These are phyloP conservation scores for Sporisorium iseilematis-ciliati DNA, from an alignment of 1,284 basidiomycete genomes.

Conservation along the genomic window DNA sequence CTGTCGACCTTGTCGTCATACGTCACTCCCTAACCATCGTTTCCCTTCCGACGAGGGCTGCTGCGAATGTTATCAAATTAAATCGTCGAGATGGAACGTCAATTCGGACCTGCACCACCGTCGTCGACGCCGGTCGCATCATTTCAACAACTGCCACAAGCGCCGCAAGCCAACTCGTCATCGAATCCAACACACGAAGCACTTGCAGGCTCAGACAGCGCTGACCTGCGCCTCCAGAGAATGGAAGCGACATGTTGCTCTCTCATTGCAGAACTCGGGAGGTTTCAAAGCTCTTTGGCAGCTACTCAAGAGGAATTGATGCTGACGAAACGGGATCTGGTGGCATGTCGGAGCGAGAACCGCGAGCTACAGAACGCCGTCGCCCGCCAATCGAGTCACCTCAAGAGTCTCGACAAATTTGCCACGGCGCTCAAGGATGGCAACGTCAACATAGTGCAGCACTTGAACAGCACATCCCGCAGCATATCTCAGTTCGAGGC, in stretches of 20 bases:
- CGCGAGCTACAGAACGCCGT: background rate
- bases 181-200: background rate
- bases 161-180: constrained; percentile 8
- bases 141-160: background rate
- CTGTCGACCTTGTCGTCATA: background rate
- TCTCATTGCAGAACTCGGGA: background rate
- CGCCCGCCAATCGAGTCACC: background rate
- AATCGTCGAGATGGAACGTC: background rate
- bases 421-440: background rate
- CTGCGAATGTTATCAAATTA: background rate
- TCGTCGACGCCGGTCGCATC: background rate
- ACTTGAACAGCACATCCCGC: background rate
- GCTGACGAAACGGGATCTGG: too few species aligned
- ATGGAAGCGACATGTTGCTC: too few species aligned
- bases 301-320: constrained; percentile 17
- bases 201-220: background rate
- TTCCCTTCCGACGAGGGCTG: too few species aligned
- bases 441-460: background rate
- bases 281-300: background rate
- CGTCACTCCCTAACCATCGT: background rate
- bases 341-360: background rate
- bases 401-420: background rate
- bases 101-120: background rate
- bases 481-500: constrained; percentile 7
- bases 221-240: constrained; percentile 6